phyloP scores from a whole-genome alignment of 83 land plant genomes.

The Picea engelmannii region DNA sequence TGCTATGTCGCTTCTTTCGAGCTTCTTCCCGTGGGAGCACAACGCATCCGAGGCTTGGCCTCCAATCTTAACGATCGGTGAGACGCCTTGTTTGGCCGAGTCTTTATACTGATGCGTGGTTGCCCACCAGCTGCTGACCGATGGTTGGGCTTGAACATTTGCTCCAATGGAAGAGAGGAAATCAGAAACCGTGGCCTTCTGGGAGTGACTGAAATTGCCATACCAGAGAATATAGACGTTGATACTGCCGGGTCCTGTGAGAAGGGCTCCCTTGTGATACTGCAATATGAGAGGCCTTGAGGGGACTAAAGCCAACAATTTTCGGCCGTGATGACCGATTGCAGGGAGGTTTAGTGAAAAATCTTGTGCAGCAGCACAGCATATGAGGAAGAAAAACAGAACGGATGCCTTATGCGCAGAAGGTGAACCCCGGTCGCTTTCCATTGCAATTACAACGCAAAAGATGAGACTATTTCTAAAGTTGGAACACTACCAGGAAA shows the following conservation, averaged over 20 bases:
- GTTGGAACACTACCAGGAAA: too few relatives aligned
- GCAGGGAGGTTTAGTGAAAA: slow-evolving; percentile 26
- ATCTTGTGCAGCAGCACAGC: too few relatives aligned
- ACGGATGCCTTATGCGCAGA: too few relatives aligned
- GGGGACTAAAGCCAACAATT: background rate
- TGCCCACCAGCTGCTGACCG: slow-evolving; percentile 31
- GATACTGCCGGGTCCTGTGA: slow-evolving; percentile 31
- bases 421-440: too few relatives aligned
- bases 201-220: slow-evolving; percentile 55
- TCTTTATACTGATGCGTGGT: slow-evolving; percentile 17
- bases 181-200: slow-evolving; percentile 50
- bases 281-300: slow-evolving; percentile 17
- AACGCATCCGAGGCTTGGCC: slow-evolving; percentile 29
- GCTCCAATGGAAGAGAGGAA: slow-evolving; percentile 47
- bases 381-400: too few relatives aligned
- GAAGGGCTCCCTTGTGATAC: slow-evolving; percentile 68
- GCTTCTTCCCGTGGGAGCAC: slow-evolving; percentile 34
- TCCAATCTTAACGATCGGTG: slow-evolving; percentile 7
- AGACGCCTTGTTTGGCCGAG: background rate
- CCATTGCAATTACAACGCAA: too few relatives aligned
- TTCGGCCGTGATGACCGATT: background rate
- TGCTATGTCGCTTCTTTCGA: slow-evolving; percentile 10
- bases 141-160: background rate
- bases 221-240: slow-evolving; percentile 53
- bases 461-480: too few relatives aligned